These are phyloP conservation scores for Sideroxylon spinosum DNA, from an alignment of 179 eudicot species.

Conservation along the genomic window DNA sequence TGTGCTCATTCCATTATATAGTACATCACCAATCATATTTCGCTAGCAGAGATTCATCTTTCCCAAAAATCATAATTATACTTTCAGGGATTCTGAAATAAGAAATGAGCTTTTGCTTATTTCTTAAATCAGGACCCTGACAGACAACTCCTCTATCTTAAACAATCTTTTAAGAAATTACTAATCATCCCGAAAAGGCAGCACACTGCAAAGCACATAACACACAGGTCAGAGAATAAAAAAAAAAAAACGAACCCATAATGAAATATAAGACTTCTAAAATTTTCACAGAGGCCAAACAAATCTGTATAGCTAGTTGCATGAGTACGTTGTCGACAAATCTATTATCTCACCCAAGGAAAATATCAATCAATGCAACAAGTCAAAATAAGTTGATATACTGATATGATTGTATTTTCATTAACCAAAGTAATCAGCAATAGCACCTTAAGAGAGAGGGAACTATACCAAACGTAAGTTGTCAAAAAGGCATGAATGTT, in stretches of 20 bases:
- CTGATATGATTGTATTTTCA: no score
- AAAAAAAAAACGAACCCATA: neutral
- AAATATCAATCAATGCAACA: no score
- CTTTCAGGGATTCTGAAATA: slow-evolving; percentile 2
- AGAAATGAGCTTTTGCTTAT: slow-evolving; percentile 1
- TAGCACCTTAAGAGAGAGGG: no score
- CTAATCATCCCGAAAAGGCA: neutral
- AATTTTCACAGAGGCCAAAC: neutral
- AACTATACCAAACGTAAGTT: no score
- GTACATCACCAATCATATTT: slow-evolving; percentile 6
- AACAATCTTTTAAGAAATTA: neutral
- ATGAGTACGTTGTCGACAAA: neutral
- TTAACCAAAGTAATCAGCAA: no score
- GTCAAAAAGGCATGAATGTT: no score
- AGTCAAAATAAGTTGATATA: no score
- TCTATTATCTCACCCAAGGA: neutral
- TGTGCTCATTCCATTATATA: slow-evolving; percentile 10
- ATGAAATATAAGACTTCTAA: neutral
- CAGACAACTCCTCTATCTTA: neutral
- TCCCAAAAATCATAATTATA: neutral
- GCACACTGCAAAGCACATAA: slow-evolving; percentile 11
- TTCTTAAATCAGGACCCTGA: neutral
- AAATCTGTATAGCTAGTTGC: neutral
- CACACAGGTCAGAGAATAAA: neutral
- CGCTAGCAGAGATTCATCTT: neutral